Evolutionary conservation across 352 stramenopile genomes (phyloP), one percentile per base, ranked within the genome.

Genomic region (Aphanomyces stellatus): DNA sequence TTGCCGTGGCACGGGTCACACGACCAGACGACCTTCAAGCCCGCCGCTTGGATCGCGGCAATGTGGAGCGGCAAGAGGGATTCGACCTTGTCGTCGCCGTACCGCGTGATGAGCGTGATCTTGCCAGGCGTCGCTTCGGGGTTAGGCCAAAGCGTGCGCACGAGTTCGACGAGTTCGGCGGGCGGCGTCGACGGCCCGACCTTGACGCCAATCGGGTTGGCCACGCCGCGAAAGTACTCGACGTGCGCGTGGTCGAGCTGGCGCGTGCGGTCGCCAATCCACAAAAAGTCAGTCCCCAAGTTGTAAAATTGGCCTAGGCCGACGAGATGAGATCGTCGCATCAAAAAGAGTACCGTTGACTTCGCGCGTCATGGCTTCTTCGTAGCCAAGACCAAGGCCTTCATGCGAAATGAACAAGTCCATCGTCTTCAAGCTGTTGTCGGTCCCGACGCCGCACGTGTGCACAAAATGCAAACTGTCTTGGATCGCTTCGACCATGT

Each of bases 161-260:
- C 96, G 65, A 99, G 91, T 30, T 87, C 73, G 51, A 99, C 88
- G 31, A 99, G 81, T 73, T 99, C 96, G 2, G 97, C 88, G 8
- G 93, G 87, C 48, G 85, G 88, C 80, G 96, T 98, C 74, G 96
- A 98, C 64, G 98, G 94, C 24, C 89, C 96, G 61, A 99, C 77
- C 79, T 99, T 99, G 71, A 99, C 95, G 63, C 95, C 97, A 42
- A 99, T 96, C 13, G 97, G 97, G 83, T 99, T 99, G 66, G 95
- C 89, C 71, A 99, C 97, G 28, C 96, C 97, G 22, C 96, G 88
- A 65, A 97, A 94, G 81, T 99, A 99, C 85, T 99, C 96, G 55
- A 99, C 82, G 72, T 99, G 97, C 22, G 96, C 96, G 64, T 96
- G 88, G 77, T 99, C 96, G 19, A 99, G 85, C 79, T 99, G 90